Evolutionary conservation across 345 rosid genomes (phyloP), one percentile per base, ranked within the genome.

Genomic region (Conringia planisiliqua): DNA sequence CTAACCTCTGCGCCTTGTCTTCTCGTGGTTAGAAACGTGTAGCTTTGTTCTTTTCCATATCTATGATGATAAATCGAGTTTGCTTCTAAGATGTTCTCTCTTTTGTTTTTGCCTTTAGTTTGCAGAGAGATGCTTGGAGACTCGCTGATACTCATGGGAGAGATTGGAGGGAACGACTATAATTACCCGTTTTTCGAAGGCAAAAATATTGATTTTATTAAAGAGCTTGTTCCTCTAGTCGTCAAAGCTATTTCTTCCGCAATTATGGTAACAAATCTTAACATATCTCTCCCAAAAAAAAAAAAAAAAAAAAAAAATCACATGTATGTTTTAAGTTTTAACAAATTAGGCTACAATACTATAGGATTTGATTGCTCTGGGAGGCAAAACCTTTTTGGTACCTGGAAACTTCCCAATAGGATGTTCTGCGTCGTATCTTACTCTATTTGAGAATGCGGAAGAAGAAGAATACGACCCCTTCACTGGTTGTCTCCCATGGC

Each of bases 91-190:
- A 29, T 0, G 2, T 18, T 16, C n/a, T n/a, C n/a, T n/a, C n/a
- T 30, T 24, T 3, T 1, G 57, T 18, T 40, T 40, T 4, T 0
- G 1, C 9, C 12, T 20, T 24, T 33, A 83, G 91, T 78, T 35
- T 82, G 87, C 70, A 43, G 14, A 7, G 62, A 81, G 13, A 54
- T 74, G 22, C 74, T 85, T 1, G 29, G 44, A 7, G 72, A 57
- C 33, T 75, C 89, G 4, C 43, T 87, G 52, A 61, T 85, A 64
- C 76, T 84, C 0, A 63, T 85, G 83, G 91, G 91, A 72, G 87
- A 87, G 68, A 82, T 87, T 26, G 89, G 91, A 40, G 87, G 84
- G 5, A 87, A 87, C 4, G 89, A 87, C 63, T 85, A 80, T 64
- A 78, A 77, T 30, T 33, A 82, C 40, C 78, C 79, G 1, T 71